Conservation (phyloP, 2,329 filamentous ascomycete species). For the Biscogniauxia sp. region DNA sequence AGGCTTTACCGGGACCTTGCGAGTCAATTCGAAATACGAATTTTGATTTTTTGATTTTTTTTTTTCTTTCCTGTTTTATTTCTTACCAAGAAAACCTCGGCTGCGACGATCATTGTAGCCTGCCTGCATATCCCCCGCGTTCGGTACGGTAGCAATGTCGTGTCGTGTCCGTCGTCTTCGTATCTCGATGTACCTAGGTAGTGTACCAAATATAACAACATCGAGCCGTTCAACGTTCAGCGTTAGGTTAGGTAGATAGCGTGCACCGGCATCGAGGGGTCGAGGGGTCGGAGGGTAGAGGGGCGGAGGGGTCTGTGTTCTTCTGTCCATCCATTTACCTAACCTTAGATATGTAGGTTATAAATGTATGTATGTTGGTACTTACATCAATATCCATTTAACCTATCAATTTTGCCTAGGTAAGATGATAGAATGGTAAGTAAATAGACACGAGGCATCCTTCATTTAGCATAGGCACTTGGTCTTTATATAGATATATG, state of each 20-base stretch:
- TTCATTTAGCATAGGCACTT: no score
- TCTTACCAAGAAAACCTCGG: neutral
- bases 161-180: neutral
- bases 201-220: neutral
- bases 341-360: no score
- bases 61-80: neutral
- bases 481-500: no score
- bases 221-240: neutral
- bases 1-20: neutral
- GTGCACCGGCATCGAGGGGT: neutral
- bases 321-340: no score
- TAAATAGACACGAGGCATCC: no score
- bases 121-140: neutral
- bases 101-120: neutral
- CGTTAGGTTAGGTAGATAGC: neutral
- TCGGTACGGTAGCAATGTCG: neutral
- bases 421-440: no score
- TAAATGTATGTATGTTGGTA: no score
- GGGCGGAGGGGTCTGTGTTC: no score
- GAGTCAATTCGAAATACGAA: neutral
- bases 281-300: no score
- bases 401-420: no score
- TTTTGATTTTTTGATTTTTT: no score
- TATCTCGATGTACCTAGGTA: neutral
- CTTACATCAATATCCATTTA: no score